Percentiles rank a stretch among this genome's conserved stretches.
These are phyloP conservation scores for Phlyctochytrium bullatum DNA, from an alignment of 192 early-diverging fungal genomes.

Conservation along the genomic window DNA sequence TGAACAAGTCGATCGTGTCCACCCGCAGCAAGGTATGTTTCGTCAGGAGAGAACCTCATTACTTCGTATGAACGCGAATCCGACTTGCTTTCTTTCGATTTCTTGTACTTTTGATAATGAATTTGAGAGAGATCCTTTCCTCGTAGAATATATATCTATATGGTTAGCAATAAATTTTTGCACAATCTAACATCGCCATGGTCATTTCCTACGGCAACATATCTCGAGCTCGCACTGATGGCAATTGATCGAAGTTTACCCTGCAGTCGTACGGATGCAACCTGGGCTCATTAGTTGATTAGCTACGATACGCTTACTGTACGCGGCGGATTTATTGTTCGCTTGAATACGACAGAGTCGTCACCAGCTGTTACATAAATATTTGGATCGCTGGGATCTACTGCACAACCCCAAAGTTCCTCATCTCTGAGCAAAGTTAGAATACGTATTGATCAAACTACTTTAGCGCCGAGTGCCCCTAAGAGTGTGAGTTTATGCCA, in stretches of 20 bases:
- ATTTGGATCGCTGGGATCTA: constrained; percentile 6
- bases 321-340: constrained; percentile 5
- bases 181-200: constrained; percentile 31
- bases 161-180: too few species aligned
- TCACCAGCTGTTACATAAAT: constrained; percentile 24
- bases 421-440: background rate
- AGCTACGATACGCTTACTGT: too few species aligned
- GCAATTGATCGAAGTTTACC: constrained; percentile 14
- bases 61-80: constrained; percentile 13
- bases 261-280: constrained; percentile 17
- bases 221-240: constrained; percentile 26
- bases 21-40: constrained; percentile 20
- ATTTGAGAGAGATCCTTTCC: constrained; percentile 20
- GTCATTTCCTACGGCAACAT: constrained; percentile 26
- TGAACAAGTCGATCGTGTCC: constrained; percentile 18
- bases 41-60: constrained; percentile 26
- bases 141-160: constrained; percentile 28
- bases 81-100: constrained; percentile 13
- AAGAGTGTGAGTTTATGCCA: too few species aligned
- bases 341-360: constrained; percentile 14
- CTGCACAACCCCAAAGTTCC: constrained; percentile 25
- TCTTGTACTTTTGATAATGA: constrained; percentile 28
- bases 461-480: background rate
- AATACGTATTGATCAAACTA: too few species aligned
- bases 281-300: constrained; percentile 7